These are phyloP conservation scores for Wallacemonas rigidus DNA, from an alignment of 208 protist genomes.

Conservation along the genomic window DNA sequence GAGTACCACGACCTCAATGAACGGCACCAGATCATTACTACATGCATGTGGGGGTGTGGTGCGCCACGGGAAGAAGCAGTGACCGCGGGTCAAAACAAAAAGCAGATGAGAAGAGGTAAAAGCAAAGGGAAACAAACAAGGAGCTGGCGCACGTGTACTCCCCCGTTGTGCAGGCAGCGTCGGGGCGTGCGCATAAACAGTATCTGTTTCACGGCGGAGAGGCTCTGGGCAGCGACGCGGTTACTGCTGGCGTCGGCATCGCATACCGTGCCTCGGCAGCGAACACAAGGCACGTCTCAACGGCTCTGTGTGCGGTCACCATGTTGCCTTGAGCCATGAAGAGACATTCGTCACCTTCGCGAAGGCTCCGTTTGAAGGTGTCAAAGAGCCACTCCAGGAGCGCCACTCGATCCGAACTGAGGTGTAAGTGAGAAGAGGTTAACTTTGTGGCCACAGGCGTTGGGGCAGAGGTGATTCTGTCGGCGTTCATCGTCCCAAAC, in stretches of 20 bases:
- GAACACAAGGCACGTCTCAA: slow-evolving; percentile 10
- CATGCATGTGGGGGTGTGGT: too few relatives aligned
- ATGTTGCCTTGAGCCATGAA: slow-evolving; percentile 14
- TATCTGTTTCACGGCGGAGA: neutral
- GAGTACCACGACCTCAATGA: too few relatives aligned
- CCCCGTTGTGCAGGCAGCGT: too few relatives aligned
- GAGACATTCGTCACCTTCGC: neutral
- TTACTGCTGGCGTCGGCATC: too few relatives aligned
- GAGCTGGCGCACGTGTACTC: too few relatives aligned
- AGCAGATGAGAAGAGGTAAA: neutral
- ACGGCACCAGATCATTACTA: too few relatives aligned
- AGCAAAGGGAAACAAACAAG: slow-evolving; percentile 16
- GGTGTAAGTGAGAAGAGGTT: too few relatives aligned
- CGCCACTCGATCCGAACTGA: neutral
- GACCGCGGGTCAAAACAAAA: too few relatives aligned
- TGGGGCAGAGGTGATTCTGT: too few relatives aligned
- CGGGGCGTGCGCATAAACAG: neutral
- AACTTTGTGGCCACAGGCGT: too few relatives aligned
- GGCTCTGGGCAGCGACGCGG: neutral
- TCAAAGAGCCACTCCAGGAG: slow-evolving; percentile 4
- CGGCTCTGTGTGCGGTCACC: slow-evolving; percentile 1
- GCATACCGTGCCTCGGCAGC: neutral
- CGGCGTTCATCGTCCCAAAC: too few relatives aligned
- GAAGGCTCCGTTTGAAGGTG: neutral
- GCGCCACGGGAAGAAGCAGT: too few relatives aligned